Base-by-base conservation (phyloP, 805 yeast species). In the Monosporozyma unispora region DNA sequence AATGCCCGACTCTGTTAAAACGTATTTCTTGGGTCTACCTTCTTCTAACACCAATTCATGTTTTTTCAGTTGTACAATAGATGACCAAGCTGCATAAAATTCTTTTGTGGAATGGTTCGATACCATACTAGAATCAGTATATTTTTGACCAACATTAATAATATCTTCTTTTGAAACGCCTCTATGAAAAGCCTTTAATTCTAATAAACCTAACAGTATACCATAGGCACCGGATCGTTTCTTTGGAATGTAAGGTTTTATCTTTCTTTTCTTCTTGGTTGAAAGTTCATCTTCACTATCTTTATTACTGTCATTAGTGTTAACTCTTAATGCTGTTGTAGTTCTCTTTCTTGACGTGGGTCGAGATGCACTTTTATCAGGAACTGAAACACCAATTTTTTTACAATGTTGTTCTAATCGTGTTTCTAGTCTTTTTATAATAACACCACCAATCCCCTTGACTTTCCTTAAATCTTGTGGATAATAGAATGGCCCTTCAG, bases 141-240 rank as follows among this genome's bases (percentile, higher is more conserved):
- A 81, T 8, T 72, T 74, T 1, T 77, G 63, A 0, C 86, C 95
- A 16, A 63, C 57, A 9, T 71, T 58, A 2, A 77, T 69, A 5
- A 89, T 74, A 37, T 79, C 83, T 10, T 77, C 78, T 58, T 79
- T 84, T 3, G 81, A 73, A 57, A 86, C 58, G 0, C 96, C 95
- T n/a, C 63, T 59, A 19, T 73, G 64, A 1, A 64, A 57, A 3
- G 67, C 62, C 57, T 82, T 88, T 25, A 60, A 49, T 43, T 77
- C 70, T 46, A 72, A 67, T 3, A 89, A 66, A 0, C 82, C 81
- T 18, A 87, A 52, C 18, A 89, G 57, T 8, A 89, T 84, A 0
- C 93, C 96, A 68, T 86, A 90, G 0, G 86, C 95, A 1, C 96
- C 96, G 0, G 93, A 80, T 33, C 90, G 68, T 52, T 80, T 79